Percentiles rank a stretch among this genome's conserved stretches.
Conservation (phyloP, 1,284 basidiomycete species). For the Porogramme epimiltina region DNA sequence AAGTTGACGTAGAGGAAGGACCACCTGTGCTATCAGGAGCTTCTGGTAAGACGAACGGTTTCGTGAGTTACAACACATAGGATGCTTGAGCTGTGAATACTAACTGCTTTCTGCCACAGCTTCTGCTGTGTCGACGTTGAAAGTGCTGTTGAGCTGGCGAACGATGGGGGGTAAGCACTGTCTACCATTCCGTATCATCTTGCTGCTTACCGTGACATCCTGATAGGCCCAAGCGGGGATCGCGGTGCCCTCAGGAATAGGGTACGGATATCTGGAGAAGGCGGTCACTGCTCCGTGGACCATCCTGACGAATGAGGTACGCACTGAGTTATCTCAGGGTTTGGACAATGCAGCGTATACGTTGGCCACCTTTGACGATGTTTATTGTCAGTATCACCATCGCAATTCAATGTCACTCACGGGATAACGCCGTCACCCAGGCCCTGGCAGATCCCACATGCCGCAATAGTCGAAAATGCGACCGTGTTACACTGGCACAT, state of each 20-base stretch:
- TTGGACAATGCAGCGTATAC: background rate
- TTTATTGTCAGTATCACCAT: background rate
- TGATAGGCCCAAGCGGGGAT: background rate
- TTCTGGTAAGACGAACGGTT: too few species aligned
- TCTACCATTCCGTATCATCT: background rate
- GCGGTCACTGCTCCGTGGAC: background rate
- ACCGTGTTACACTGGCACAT: slow-evolving; percentile 7
- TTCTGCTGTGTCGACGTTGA: background rate
- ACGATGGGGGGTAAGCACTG: background rate
- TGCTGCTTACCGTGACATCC: background rate
- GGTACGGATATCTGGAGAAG: background rate
- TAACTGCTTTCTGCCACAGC: background rate
- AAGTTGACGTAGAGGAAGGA: too few species aligned
- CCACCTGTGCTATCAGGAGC: too few species aligned
- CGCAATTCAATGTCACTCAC: background rate
- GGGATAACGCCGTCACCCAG: background rate
- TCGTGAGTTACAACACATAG: too few species aligned
- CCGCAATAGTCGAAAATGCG: slow-evolving; percentile 1
- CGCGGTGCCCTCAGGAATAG: background rate
- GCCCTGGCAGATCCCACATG: slow-evolving; percentile 5
- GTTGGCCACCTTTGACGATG: background rate
- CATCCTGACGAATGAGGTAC: background rate
- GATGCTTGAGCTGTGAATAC: too few species aligned
- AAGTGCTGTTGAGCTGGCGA: background rate
- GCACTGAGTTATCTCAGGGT: background rate